phyloP scores from a whole-genome alignment of 2,329 filamentous ascomycete species.

The Zymoseptoria brevis region DNA sequence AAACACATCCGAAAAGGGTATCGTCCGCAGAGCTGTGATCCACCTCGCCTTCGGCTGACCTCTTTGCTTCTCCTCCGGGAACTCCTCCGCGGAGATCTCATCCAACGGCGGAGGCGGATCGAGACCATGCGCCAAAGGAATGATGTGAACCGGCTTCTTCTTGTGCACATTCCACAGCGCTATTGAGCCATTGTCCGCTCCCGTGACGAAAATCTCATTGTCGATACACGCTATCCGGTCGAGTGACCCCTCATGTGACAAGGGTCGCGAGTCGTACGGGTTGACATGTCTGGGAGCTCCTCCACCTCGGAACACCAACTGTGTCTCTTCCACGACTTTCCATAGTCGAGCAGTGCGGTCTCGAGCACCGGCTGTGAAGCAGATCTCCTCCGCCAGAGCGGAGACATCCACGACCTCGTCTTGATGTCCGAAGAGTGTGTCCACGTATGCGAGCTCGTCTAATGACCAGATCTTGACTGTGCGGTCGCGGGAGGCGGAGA shows the following conservation, averaged over 20 bases:
- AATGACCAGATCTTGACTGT: constrained; percentile 95
- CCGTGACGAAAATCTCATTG: constrained; percentile 83
- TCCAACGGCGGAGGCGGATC: constrained; percentile 62
- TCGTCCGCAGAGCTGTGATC: constrained; percentile 78
- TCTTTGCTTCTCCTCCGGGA: constrained; percentile 50
- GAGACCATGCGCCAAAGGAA: constrained; percentile 75
- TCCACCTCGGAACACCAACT: constrained; percentile 88
- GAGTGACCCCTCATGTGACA: constrained; percentile 65
- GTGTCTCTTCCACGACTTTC: constrained; percentile 93
- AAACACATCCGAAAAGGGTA: constrained; percentile 86
- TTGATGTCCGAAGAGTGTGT: constrained; percentile 94
- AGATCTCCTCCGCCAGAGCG: constrained; percentile 75
- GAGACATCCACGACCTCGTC: constrained; percentile 81
- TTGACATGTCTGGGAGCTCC: constrained; percentile 40
- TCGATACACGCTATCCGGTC: constrained; percentile 87
- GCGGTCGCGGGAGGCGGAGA: constrained; percentile 81
- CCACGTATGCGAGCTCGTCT: constrained; percentile 85
- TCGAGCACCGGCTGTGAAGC: constrained; percentile 80
- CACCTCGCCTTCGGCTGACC: constrained; percentile 57
- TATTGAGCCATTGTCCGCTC: constrained; percentile 81
- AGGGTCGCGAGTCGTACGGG: background rate
- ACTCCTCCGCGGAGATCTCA: constrained; percentile 63
- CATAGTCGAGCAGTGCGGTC: constrained; percentile 88
- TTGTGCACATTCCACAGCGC: constrained; percentile 84
- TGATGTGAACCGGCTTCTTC: constrained; percentile 83